Conservation (phyloP, 2,329 filamentous ascomycete species). For the Xylariaceae sp. region DNA sequence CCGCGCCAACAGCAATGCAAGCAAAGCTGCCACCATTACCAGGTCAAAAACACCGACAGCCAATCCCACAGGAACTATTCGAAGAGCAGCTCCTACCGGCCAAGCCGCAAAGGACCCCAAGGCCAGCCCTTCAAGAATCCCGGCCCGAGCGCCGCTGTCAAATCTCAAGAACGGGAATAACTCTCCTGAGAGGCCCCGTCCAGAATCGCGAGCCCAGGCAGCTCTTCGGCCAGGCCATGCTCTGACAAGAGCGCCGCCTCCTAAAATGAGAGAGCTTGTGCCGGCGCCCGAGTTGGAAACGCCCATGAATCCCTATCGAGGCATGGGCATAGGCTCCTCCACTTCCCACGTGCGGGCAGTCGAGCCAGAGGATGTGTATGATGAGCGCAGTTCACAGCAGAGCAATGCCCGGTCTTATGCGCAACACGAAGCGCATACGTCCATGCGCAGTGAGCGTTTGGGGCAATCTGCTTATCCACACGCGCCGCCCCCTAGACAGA, state of each 20-base stretch:
- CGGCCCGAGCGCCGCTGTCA: conserved; percentile 66
- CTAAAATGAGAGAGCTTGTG: conserved; percentile 83
- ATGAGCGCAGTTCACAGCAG: conserved; percentile 56
- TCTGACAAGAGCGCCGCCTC: conserved; percentile 67
- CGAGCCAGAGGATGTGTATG: conserved; percentile 82
- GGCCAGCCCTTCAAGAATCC: conserved; percentile 66
- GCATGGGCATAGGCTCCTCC: conserved; percentile 47
- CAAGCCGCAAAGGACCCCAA: conserved; percentile 32
- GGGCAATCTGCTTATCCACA: conserved; percentile 39
- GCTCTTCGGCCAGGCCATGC: conserved; percentile 55
- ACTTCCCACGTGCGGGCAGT: conserved; percentile 58
- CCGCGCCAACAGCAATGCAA: conserved; percentile 38
- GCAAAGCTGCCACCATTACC: conserved; percentile 37
- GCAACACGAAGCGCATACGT: conserved; percentile 33
- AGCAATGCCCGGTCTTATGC: conserved; percentile 36
- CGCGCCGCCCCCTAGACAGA: conserved; percentile 56
- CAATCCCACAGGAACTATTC: conserved; percentile 31
- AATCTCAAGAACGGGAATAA: conserved; percentile 70
- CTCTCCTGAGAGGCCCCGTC: conserved; percentile 70
- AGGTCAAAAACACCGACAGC: conserved; percentile 56
- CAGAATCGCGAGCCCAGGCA: conserved; percentile 42
- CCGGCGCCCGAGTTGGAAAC: conserved; percentile 52
- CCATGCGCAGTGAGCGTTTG: conserved; percentile 40
- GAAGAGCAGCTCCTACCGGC: conserved; percentile 30
- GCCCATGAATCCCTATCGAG: conserved; percentile 47